A percentile compares a stretch with the other conserved stretches of the same genome.
Evolutionary conservation across 495 filamentous ascomycete species (phyloP).

Genomic region (Delitschia confertaspora): DNA sequence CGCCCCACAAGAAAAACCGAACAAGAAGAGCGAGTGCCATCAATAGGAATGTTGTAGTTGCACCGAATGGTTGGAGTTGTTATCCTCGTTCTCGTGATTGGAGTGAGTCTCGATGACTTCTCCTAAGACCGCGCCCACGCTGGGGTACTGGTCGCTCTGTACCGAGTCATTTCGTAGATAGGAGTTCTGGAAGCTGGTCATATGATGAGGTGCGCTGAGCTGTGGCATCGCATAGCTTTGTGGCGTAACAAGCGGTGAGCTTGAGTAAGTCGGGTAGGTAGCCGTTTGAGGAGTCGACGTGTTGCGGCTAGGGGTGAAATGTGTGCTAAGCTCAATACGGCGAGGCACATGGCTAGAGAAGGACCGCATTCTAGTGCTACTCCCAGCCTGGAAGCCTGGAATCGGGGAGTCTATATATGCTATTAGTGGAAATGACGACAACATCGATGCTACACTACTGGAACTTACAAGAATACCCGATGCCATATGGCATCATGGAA

Average conservation of each 20-base stretch:
- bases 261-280: constrained; percentile 31
- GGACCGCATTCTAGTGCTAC: constrained; percentile 29
- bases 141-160: constrained; percentile 21
- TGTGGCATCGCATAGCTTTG: constrained; percentile 26
- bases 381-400: constrained; percentile 30
- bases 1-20: neutral
- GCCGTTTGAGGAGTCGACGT: constrained; percentile 29
- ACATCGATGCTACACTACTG: neutral
- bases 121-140: constrained; percentile 23
- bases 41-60: constrained; percentile 18
- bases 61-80: constrained; percentile 9
- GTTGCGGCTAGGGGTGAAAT: constrained; percentile 25
- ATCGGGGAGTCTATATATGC: constrained; percentile 32
- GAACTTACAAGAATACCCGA: constrained; percentile 36
- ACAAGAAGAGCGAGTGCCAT: neutral
- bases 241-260: constrained; percentile 28
- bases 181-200: constrained; percentile 30
- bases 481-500: constrained; percentile 31
- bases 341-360: constrained; percentile 28
- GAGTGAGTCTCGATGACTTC: constrained; percentile 26
- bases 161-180: constrained; percentile 29
- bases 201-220: constrained; percentile 31
- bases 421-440: constrained; percentile 3
- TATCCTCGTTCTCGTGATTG: constrained; percentile 22
- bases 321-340: constrained; percentile 31